Conservation (phyloP, 768 basidiomycete species). For the Russula griseocarnosa region DNA sequence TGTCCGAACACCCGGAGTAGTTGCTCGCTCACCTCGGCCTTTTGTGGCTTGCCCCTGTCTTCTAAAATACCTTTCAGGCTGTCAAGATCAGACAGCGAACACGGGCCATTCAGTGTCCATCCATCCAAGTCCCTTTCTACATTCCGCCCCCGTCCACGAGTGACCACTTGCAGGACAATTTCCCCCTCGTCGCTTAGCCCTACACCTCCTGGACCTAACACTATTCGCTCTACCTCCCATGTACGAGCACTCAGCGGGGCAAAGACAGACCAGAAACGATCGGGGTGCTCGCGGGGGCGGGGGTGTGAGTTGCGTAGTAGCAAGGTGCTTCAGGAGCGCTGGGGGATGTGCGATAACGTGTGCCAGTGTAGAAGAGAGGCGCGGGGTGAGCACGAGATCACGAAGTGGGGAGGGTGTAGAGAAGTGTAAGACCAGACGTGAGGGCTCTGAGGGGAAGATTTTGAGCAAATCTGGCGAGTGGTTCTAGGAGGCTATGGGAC, state of each 20-base stretch:
- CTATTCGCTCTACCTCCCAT: constrained; percentile 55
- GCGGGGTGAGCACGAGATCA: constrained; percentile 53
- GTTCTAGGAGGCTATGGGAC: background rate
- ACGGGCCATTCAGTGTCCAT: constrained; percentile 47
- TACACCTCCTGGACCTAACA: constrained; percentile 54
- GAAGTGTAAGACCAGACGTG: constrained; percentile 59
- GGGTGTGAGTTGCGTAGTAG: constrained; percentile 63
- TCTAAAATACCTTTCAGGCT: constrained; percentile 47
- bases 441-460: constrained; percentile 39
- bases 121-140: constrained; percentile 63
- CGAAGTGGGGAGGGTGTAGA: constrained; percentile 47
- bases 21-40: constrained; percentile 25
- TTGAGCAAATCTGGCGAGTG: background rate
- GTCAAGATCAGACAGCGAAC: constrained; percentile 49
- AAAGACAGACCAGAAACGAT: constrained; percentile 81
- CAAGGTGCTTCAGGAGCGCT: constrained; percentile 60
- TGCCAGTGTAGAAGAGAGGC: constrained; percentile 60
- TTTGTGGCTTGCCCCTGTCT: constrained; percentile 34
- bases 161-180: constrained; percentile 58
- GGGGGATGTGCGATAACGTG: constrained; percentile 70
- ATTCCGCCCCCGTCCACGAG: constrained; percentile 51
- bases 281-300: constrained; percentile 62
- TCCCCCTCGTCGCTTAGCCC: constrained; percentile 47
- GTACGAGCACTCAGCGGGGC: constrained; percentile 59
- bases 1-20: background rate